Evolutionary conservation across 2,329 filamentous ascomycete genomes (phyloP), one percentile per base, ranked within the genome.

Genomic region (Gyromitra esculenta): DNA sequence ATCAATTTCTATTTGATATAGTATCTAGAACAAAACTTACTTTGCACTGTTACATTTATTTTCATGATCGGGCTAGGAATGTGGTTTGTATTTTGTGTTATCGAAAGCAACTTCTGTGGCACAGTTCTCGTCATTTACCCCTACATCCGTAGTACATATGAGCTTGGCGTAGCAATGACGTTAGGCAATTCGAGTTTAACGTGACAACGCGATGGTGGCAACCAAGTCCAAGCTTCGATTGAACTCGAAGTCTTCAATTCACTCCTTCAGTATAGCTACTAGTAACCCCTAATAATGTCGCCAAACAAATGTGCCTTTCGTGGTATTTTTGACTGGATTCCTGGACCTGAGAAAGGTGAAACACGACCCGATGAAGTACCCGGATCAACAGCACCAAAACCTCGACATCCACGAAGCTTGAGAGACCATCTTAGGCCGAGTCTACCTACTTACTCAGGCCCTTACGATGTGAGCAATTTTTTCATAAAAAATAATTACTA

Each of bases 251-350:
- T 11, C 25, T 52, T 66, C 13, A 37, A 66, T 45, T 18, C 31
- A 18, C 41, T 66, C 48, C 3, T 31, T 25, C 37, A 45, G 25
- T 50, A 8, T 11, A 56, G 1, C 43, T 21, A 8, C 25, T 15
- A 2, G 11, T 54, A 39, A 15, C 48, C 3, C 31, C 31, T 9
- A 56, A 48, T 15, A 54, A 66, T 66, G 63, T 39, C 63, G 7
- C 48, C 48, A 25, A 56, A 41, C 25, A 66, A 21, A 56, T 48
- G 18, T n/a, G 7, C 35, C 48, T 66, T 66, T 56, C 48, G 48
- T 5, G 63, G 63, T 41, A 66, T 66, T 25, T 62, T 71, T 52
- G 56, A 60, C 39, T 69, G 66, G 66, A 69, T 69, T 69, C 66
- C 66, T 2, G 66, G 66, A 1, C 63, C 63, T 31, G 63, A 56